Evolutionary conservation across 2,329 filamentous ascomycete species (phyloP).

Genomic region (Scopulariopsis brevicaulis): DNA sequence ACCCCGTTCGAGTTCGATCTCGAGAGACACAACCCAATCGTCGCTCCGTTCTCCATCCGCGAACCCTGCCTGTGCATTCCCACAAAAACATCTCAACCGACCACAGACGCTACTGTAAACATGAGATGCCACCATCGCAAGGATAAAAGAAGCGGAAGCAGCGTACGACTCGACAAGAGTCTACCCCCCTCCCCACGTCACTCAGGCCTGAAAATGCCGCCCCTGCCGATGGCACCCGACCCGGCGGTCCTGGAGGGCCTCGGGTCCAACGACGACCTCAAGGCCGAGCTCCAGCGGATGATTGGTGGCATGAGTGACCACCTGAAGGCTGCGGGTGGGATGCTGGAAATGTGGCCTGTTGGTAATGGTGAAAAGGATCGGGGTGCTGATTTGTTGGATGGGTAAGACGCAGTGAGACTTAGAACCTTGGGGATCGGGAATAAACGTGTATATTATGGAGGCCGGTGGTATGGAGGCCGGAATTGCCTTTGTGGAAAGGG

Average conservation of each 20-base stretch:
- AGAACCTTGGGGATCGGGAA: too few species aligned
- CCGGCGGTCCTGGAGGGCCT: constrained; percentile 41
- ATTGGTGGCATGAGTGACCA: constrained; percentile 36
- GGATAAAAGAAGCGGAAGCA: background rate
- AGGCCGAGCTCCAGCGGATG: constrained; percentile 37
- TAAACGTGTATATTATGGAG: too few species aligned
- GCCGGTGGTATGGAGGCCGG: too few species aligned
- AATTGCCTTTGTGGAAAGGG: too few species aligned
- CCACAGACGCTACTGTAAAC: constrained; percentile 14
- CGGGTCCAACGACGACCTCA: constrained; percentile 37
- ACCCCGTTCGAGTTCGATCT: constrained; percentile 51
- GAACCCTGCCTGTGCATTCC: constrained; percentile 51
- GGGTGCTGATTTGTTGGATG: background rate
- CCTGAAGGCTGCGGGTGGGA: constrained; percentile 30
- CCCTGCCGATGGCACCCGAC: constrained; percentile 32
- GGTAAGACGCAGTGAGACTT: background rate
- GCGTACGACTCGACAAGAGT: background rate
- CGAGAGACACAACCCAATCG: constrained; percentile 48
- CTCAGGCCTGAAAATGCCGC: constrained; percentile 15
- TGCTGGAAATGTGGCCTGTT: constrained; percentile 27
- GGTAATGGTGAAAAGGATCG: constrained; percentile 10
- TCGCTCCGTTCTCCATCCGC: constrained; percentile 28
- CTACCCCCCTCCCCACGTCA: background rate
- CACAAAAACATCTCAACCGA: constrained; percentile 26
- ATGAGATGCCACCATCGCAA: constrained; percentile 23